Base-by-base conservation (phyloP, 306 rosid genomes). In the Prunus persica region DNA sequence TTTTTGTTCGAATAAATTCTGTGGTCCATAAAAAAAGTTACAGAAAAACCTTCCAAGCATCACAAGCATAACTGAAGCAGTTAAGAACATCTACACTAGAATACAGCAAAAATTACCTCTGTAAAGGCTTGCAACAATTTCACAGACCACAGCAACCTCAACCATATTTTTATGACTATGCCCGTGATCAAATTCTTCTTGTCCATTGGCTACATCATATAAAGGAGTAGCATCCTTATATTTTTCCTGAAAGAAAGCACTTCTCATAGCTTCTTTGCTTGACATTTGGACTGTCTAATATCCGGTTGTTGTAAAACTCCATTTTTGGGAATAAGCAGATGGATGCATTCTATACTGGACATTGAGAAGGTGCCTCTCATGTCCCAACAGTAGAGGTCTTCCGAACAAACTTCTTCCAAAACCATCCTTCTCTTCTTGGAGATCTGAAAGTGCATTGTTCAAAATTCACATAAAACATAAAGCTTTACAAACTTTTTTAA, bases 101-200 rank as follows among this genome's bases (percentile, higher is more conserved):
- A 9, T 47, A 30, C 47, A 49, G 6, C 2, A 22, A 65, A 16
- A 56, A 13, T 3, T 78, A 89, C 90, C 80, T 75, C 82, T 75
- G 46, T 84, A 28, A n/a, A 88, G 96, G 20, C 79, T 76, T 49
- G 56, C 69, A 47, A 90, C 60, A 16, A 90, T 86, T 63, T 90
- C 78, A 3, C 58, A 72, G 18, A 88, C 72, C 34, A 67, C 84
- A 34, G 83, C 88, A 67, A 79, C 89, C 77, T 90, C 90, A 58
- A 86, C 80, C 52, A 52, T 69, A 71, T 90, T 88, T 76, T 46
- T 65, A 20, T 1, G 16, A 24, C 87, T 84, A 60, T 19, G 72
- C 34, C 51, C 76, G 13, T 63, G 1, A 18, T 70, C 82, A 2
- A 70, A 18, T 20, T 77, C 80, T 66, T 84, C 87, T 68, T 84